phyloP scores from a whole-genome alignment of 192 early-diverging fungal genomes.

The Backusella macrospora region DNA sequence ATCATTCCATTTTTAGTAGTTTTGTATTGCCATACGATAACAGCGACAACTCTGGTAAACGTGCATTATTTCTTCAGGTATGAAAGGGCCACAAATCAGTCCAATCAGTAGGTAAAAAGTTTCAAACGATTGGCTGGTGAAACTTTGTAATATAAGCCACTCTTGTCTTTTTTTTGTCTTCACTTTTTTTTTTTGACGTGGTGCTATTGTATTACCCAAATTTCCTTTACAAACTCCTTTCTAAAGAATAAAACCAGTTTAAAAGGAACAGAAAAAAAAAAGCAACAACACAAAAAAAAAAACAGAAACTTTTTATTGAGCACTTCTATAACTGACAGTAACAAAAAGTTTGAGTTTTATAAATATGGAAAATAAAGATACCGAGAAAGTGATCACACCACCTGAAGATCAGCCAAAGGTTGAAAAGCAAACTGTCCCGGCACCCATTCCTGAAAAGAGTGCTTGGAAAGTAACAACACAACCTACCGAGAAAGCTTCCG shows the following conservation, averaged over 20 bases:
- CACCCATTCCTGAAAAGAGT: slow-evolving; percentile 25
- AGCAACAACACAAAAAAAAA: background rate
- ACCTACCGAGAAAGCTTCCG: slow-evolving; percentile 8
- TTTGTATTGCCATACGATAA: background rate
- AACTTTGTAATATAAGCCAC: background rate
- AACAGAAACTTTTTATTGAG: background rate
- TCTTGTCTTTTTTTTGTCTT: slow-evolving; percentile 5
- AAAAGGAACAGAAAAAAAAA: slow-evolving; percentile 8
- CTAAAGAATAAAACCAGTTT: slow-evolving; percentile 5
- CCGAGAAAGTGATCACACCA: slow-evolving; percentile 5
- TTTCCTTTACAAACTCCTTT: slow-evolving; percentile 13
- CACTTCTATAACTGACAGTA: background rate
- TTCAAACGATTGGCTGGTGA: slow-evolving; percentile 11
- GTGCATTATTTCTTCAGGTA: background rate
- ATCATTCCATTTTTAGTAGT: background rate
- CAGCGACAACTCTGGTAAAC: background rate
- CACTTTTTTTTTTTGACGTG: slow-evolving; percentile 3
- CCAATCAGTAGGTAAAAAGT: background rate
- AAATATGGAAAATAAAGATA: slow-evolving; percentile 16
- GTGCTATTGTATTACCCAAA: slow-evolving; percentile 10
- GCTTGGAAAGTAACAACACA: slow-evolving; percentile 19
- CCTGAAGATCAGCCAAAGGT: slow-evolving; percentile 7
- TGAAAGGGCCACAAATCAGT: background rate
- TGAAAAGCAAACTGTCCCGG: slow-evolving; percentile 17
- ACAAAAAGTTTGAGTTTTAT: slow-evolving; percentile 3